Evolutionary conservation across 2,329 filamentous ascomycete genomes (phyloP), one percentile per base, ranked within the genome.

Genomic region (Aspergillus luchuensis): DNA sequence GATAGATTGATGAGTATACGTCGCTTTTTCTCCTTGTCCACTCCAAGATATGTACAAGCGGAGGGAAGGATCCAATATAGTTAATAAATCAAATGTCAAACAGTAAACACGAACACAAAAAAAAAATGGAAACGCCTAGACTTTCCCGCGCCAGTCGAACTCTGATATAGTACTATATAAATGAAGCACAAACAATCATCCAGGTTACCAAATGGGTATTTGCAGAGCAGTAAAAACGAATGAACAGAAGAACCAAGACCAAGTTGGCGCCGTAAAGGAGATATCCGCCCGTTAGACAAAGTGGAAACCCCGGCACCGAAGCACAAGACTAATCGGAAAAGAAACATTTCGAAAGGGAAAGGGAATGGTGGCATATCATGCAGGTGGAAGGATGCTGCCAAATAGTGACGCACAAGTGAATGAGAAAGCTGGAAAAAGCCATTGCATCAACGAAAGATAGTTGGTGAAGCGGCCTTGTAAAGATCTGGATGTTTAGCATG

Each of bases 401-500:
- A n/a, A 38, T 8, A 28, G n/a, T 17, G 19, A 59, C 23, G 43
- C 23, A 15, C 25, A n/a, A 41, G 23, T 17, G 45, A 11, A 10
- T 4, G 28, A 39, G 41, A 11, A 38, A 13, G 33, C 11, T 36
- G 11, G 33, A 38, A 39, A 39, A 28, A 50, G 23, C 15, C 41
- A 57, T 28, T 19, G 38, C 36, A 47, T 67, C 30, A 65, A 52
- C 50, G 57, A 56, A 63, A 61, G 36, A 55, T 36, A 49, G 56
- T 68, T 55, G 52, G 65, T 28, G 45, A 54, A 52, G 17, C 38
- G 45, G 57, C 53, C 41, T 51, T 43, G 54, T 65, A 54, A 17
- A 64, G 36, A 57, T 64, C 61, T 62, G 57, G 52, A 62, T 52
- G 58, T 63, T 67, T 53, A 36, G 56, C 65, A 10, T 62, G 47